A percentile compares a stretch with the other conserved stretches of the same genome.
phyloP scores from a whole-genome alignment of 768 basidiomycete genomes.

The Suillus paluster region DNA sequence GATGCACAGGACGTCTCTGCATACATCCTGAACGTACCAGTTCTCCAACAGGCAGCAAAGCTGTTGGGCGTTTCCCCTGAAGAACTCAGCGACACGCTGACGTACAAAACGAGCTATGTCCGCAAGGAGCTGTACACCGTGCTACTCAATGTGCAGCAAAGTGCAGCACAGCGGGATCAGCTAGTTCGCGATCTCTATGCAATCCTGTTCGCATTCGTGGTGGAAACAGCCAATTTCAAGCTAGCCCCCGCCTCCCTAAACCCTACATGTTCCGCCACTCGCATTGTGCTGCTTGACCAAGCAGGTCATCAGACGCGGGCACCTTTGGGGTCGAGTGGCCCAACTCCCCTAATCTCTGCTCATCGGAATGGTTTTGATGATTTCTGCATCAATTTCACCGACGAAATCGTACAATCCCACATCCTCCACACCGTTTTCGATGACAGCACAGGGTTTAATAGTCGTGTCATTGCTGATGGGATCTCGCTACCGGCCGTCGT shows the following conservation, averaged over 20 bases:
- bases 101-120: constrained; percentile 60
- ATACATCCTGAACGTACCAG: constrained; percentile 46
- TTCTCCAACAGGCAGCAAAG: constrained; percentile 53
- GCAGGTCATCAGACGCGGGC: constrained; percentile 62
- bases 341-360: constrained; percentile 57
- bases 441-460: constrained; percentile 49
- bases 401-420: constrained; percentile 65
- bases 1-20: constrained; percentile 60
- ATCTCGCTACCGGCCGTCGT: constrained; percentile 49
- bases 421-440: constrained; percentile 57
- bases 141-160: constrained; percentile 55
- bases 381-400: constrained; percentile 61
- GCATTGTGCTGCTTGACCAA: constrained; percentile 58
- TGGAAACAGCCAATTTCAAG: constrained; percentile 66
- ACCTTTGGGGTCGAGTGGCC: constrained; percentile 41
- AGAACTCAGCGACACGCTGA: constrained; percentile 56
- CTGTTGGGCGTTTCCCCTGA: constrained; percentile 58
- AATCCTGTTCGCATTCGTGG: constrained; percentile 65
- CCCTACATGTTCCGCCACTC: constrained; percentile 45
- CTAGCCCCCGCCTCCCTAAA: constrained; percentile 49
- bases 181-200: constrained; percentile 63
- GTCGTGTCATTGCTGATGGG: constrained; percentile 55
- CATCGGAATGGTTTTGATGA: constrained; percentile 64
- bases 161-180: constrained; percentile 55
- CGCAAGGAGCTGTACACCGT: constrained; percentile 63